Evolutionary conservation across 306 rosid species (phyloP), one percentile per base, ranked within the genome.

Genomic region (Cucumis melo): DNA sequence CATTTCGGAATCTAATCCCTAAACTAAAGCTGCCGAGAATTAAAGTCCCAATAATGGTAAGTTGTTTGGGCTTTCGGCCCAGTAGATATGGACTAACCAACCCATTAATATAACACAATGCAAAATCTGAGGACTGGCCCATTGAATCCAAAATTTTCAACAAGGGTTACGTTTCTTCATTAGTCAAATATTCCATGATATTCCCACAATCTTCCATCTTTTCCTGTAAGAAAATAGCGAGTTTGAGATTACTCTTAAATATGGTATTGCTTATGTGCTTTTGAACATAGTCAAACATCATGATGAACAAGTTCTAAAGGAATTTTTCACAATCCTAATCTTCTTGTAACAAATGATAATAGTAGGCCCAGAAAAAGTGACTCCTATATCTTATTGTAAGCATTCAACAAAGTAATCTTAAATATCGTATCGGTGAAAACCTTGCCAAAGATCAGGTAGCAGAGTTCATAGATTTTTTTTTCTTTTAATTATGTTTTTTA

Each of bases 61-160:
- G 24, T 27, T 27, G 76, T 27, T 72, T 27, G 59, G 59, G 46
- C 46, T 73, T 70, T 46, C 21, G 75, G 58, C 75, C 75, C 41
- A 71, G 15, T 3, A 50, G 21, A 46, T 42, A 24, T 46, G 21
- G 12, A 48, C 27, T 38, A 13, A 38, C 23, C 34, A 38, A 24
- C 55, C 38, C 58, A 71, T 15, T 21, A 29, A 15, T 21, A 70
- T 44, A 48, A 44, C 57, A 44, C 57, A 6, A 44, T 0, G 38
- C 55, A 44, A 44, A 68, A 44, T 39, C 56, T 41, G 73, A 16
- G 50, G 54, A 10, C 32, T 24, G 76, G 16, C 9, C 13, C 44
- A 29, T 50, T 14, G 38, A 72, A 72, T 72, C 76, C 76, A 72
- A 72, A 24, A 72, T 72, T 50, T 72, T 27, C 44, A 50, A 50